Evolutionary conservation across 768 basidiomycete genomes (phyloP).

Genomic region (Pulveroboletus frians): DNA sequence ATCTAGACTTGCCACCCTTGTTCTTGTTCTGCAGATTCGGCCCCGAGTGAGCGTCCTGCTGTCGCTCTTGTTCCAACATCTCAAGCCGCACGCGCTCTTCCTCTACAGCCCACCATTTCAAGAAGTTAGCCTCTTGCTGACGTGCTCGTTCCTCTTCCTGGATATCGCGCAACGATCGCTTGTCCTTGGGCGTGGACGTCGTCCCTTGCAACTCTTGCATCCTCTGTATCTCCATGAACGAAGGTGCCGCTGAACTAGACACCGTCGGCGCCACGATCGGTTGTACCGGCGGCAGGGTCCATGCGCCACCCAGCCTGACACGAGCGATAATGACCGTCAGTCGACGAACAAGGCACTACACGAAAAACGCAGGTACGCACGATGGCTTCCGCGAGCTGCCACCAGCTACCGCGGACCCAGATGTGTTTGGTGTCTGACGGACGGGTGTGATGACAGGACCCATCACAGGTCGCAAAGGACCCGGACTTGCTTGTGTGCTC

Average conservation of each 20-base stretch:
- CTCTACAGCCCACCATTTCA: constrained; percentile 87
- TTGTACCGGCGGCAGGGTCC: constrained; percentile 55
- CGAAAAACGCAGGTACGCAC: constrained; percentile 34
- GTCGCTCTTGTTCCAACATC: constrained; percentile 19
- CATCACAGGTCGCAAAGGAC: constrained; percentile 32
- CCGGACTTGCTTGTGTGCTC: constrained; percentile 21
- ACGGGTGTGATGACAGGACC: constrained; percentile 65
- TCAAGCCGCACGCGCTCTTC: constrained; percentile 64
- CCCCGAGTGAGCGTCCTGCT: not conserved
- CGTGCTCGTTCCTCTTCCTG: constrained; percentile 75
- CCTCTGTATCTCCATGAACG: constrained; percentile 82
- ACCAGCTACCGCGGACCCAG: constrained; percentile 19
- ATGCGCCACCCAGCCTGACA: constrained; percentile 43
- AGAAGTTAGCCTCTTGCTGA: constrained; percentile 70
- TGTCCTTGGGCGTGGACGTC: constrained; percentile 38
- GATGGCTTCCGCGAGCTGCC: constrained; percentile 39
- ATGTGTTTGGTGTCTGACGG: constrained; percentile 36
- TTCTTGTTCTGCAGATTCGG: not conserved
- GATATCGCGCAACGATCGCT: constrained; percentile 70
- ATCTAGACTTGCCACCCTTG: constrained; percentile 1
- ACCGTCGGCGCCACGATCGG: constrained; percentile 35
- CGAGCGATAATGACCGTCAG: not conserved
- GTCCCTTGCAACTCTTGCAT: constrained; percentile 57
- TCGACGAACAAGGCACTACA: not conserved
- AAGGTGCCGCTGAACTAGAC: constrained; percentile 35